phyloP scores from a whole-genome alignment of 148 eudicot genomes.

The Rhododendron ovatum region DNA sequence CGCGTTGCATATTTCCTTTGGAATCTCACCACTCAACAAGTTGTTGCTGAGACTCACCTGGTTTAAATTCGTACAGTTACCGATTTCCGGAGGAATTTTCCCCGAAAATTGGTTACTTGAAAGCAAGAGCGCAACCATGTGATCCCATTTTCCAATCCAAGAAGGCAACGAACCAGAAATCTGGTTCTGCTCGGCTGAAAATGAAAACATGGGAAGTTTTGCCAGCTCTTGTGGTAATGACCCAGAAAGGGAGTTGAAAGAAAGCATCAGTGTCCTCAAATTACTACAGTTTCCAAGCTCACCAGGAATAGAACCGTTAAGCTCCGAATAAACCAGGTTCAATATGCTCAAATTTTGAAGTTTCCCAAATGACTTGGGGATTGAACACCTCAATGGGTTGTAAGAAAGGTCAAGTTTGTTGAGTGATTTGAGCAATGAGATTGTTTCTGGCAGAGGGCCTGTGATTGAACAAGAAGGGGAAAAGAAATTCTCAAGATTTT shows the following conservation, averaged over 20 bases:
- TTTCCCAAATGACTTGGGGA: constrained; percentile 34
- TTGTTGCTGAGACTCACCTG: constrained; percentile 39
- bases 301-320: constrained; percentile 43
- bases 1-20: constrained; percentile 41
- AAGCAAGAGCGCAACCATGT: constrained; percentile 33
- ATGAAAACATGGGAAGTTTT: constrained; percentile 26
- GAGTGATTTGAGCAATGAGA: constrained; percentile 33
- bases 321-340: constrained; percentile 37
- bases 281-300: constrained; percentile 43
- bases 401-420: constrained; percentile 38
- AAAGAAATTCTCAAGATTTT: constrained; percentile 20
- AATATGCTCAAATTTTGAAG: constrained; percentile 35
- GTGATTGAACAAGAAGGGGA: constrained; percentile 33
- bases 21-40: constrained; percentile 35
- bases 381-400: constrained; percentile 45
- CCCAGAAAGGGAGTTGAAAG: constrained; percentile 46
- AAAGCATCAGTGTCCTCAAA: constrained; percentile 36
- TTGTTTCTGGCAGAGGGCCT: constrained; percentile 41
- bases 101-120: constrained; percentile 42
- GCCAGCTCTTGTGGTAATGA: constrained; percentile 35
- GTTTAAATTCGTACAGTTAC: constrained; percentile 34
- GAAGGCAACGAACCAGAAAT: constrained; percentile 45
- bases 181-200: constrained; percentile 40
- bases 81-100: constrained; percentile 40
- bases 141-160: constrained; percentile 45